Evolutionary conservation across 225 moss, liverwort and hornwort species (phyloP).

Genomic region (Climacium dendroides): DNA sequence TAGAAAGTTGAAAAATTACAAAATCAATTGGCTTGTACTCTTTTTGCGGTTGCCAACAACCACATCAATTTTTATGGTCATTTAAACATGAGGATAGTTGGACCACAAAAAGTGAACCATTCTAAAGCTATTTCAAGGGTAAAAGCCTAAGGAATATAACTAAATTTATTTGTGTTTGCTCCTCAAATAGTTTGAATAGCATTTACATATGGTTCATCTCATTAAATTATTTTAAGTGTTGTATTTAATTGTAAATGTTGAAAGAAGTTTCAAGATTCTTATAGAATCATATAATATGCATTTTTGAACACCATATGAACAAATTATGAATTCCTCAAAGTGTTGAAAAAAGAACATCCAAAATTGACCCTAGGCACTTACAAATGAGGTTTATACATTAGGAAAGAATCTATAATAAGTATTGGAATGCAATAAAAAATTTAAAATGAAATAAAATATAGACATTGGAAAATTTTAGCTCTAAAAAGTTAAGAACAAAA

Average conservation of each 20-base stretch:
- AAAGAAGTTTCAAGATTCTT: not conserved
- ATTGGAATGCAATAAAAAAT: too few species aligned
- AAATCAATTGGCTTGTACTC: not conserved
- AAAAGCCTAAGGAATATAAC: not conserved
- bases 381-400: too few species aligned
- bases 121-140: not conserved
- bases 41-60: not conserved
- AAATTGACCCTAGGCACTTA: not conserved
- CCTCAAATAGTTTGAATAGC: not conserved
- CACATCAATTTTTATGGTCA: not conserved
- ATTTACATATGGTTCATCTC: not conserved
- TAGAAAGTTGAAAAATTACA: fast-evolving
- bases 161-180: too few species aligned
- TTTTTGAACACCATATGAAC: not conserved
- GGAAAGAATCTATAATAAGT: too few species aligned
- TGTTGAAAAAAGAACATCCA: fast-evolving
- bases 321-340: not conserved
- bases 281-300: not conserved
- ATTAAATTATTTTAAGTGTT: not conserved
- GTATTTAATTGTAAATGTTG: not conserved
- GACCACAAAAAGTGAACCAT: not conserved
- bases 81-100: not conserved
- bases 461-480: too few species aligned
- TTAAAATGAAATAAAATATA: too few species aligned
- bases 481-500: too few species aligned